Evolutionary conservation across 805 yeast genomes (phyloP).

Genomic region (Debaryomyces hansenii): DNA sequence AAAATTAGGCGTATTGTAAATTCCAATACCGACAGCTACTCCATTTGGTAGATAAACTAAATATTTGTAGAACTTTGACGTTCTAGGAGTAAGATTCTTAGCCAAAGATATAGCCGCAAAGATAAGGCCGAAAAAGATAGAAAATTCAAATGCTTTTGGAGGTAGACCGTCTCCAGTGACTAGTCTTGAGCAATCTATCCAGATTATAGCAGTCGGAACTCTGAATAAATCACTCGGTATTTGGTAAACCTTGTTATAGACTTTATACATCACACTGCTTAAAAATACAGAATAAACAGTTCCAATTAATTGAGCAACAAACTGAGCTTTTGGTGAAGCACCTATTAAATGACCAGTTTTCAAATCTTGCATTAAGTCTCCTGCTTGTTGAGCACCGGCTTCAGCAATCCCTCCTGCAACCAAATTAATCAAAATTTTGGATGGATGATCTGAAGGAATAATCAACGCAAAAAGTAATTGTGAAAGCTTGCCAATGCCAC

Average conservation of each 20-base stretch:
- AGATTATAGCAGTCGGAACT: slow-evolving; percentile 91
- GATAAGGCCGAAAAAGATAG: slow-evolving; percentile 59
- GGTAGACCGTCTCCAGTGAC: slow-evolving; percentile 93
- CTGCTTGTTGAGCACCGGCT: slow-evolving; percentile 99
- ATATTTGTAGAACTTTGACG: slow-evolving; percentile 36
- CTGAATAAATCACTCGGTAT: slow-evolving; percentile 83
- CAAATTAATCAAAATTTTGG: slow-evolving; percentile 78
- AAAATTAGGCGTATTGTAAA: slow-evolving; percentile 90
- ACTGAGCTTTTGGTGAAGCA: slow-evolving; percentile 91
- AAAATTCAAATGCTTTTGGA: slow-evolving; percentile 63
- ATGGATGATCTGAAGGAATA: slow-evolving; percentile 72
- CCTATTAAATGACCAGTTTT: slow-evolving; percentile 91
- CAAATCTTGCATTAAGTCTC: slow-evolving; percentile 95
- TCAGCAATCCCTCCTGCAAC: slow-evolving; percentile 97
- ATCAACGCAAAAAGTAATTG: slow-evolving; percentile 84
- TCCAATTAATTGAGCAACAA: slow-evolving; percentile 86
- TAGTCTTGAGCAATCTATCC: slow-evolving; percentile 94
- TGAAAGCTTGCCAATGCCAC: slow-evolving; percentile 93
- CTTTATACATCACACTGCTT: slow-evolving; percentile 77
- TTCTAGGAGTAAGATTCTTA: slow-evolving; percentile 54
- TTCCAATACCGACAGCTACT: slow-evolving; percentile 96
- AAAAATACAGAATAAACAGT: slow-evolving; percentile 79
- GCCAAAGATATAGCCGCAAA: slow-evolving; percentile 71
- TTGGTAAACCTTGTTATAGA: slow-evolving; percentile 78
- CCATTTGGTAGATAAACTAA: slow-evolving; percentile 80